These are phyloP conservation scores for Hevea brasiliensis DNA, from an alignment of 345 rosid genomes.

Conservation along the genomic window DNA sequence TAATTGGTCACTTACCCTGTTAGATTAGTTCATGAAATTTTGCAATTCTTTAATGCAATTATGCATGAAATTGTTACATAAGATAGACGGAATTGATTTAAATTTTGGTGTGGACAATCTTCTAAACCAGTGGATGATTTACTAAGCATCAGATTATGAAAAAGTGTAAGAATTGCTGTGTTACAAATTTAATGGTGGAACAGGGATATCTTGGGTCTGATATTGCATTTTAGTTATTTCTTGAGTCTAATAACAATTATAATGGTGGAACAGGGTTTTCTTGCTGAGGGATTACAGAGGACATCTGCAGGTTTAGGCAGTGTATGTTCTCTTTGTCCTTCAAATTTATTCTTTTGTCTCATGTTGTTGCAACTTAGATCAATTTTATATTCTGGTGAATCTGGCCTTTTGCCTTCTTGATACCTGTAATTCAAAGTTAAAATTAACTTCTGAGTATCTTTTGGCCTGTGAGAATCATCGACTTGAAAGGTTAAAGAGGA, in stretches of 20 bases:
- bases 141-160: not conserved
- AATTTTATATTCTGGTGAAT: not conserved
- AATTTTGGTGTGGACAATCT: not conserved
- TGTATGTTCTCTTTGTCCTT: slow-evolving; percentile 35
- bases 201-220: not conserved
- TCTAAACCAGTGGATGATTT: not conserved
- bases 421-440: not conserved
- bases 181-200: not conserved
- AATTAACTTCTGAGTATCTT: not conserved
- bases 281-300: slow-evolving; percentile 82
- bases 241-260: not conserved
- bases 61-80: not conserved
- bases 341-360: not conserved
- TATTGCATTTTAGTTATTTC: not conserved
- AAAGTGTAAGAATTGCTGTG: not conserved
- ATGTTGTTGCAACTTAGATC: not conserved
- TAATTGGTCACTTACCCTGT: not conserved
- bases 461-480: not conserved
- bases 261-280: slow-evolving; percentile 64
- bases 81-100: not conserved
- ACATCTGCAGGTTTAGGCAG: slow-evolving; percentile 97
- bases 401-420: not conserved
- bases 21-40: too few species aligned
- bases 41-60: not conserved
- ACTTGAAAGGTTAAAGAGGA: not conserved